These are phyloP conservation scores for Aspergillus unguis DNA, from an alignment of 2,329 filamentous ascomycete genomes.

Conservation along the genomic window DNA sequence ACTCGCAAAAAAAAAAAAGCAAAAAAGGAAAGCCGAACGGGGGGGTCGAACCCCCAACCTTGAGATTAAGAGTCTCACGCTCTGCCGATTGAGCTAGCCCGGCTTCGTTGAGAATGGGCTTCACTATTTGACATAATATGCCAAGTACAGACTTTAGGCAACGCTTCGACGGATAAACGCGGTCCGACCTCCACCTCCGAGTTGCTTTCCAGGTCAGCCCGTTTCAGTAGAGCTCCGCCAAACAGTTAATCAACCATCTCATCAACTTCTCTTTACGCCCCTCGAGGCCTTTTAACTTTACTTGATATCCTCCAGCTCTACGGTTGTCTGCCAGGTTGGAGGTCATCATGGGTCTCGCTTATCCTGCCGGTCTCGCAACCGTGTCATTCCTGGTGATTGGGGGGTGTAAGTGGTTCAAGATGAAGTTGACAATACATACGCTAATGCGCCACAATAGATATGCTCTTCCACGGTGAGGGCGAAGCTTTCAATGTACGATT, in stretches of 20 bases:
- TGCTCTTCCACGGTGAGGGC: slow-evolving; percentile 96
- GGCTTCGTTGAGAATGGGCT: background rate
- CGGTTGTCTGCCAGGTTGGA: slow-evolving; percentile 18
- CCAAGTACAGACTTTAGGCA: background rate
- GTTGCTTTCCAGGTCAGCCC: slow-evolving; percentile 13
- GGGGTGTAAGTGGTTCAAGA: slow-evolving; percentile 61
- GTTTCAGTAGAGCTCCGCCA: slow-evolving; percentile 17
- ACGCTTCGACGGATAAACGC: slow-evolving; percentile 27
- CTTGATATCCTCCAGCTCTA: slow-evolving; percentile 21
- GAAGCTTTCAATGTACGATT: slow-evolving; percentile 84
- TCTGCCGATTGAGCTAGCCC: slow-evolving; percentile 1
- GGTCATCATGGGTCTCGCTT: slow-evolving; percentile 65
- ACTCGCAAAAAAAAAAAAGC: no score
- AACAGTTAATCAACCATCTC: slow-evolving; percentile 1
- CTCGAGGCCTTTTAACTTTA: slow-evolving; percentile 19
- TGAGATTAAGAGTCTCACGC: slow-evolving; percentile 3
- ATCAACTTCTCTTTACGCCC: slow-evolving; percentile 15
- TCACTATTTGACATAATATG: no score
- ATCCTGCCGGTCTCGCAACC: slow-evolving; percentile 66
- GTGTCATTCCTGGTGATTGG: slow-evolving; percentile 70
- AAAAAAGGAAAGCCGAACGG: background rate
- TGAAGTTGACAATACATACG: slow-evolving; percentile 2
- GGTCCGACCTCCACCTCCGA: slow-evolving; percentile 23
- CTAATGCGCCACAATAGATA: slow-evolving; percentile 59
- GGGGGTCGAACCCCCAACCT: background rate